Evolutionary conservation across 371 early-diverging fungal species (phyloP).

Genomic region (Mucor sp.): DNA sequence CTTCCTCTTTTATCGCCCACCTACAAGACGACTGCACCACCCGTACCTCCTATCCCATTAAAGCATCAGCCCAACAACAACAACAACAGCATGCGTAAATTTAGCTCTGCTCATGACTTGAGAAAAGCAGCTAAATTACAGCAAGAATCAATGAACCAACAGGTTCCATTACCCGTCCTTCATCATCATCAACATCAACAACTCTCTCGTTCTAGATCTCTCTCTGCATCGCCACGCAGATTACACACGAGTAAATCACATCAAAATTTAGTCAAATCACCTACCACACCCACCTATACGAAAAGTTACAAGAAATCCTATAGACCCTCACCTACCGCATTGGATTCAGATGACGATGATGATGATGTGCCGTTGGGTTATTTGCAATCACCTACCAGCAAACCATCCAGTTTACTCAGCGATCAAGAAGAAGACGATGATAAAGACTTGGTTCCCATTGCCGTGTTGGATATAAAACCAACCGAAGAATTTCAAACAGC

Average conservation of each 20-base stretch:
- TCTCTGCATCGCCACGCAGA: constrained; percentile 7
- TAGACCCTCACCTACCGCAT: not conserved
- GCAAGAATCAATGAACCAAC: constrained; percentile 21
- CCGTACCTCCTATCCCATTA: constrained; percentile 30
- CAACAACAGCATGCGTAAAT: constrained; percentile 12
- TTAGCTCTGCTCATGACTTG: constrained; percentile 23
- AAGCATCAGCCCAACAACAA: constrained; percentile 11
- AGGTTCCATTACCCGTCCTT: not conserved
- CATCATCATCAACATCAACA: not conserved
- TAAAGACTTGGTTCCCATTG: constrained; percentile 31
- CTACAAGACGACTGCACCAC: constrained; percentile 10
- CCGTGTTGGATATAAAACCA: constrained; percentile 1
- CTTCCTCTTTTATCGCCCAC: constrained; percentile 21
- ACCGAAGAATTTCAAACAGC: constrained; percentile 26
- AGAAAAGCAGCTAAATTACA: constrained; percentile 19
- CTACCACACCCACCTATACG: not conserved
- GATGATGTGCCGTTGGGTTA: constrained; percentile 29
- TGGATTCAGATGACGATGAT: not conserved
- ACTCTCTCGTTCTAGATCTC: constrained; percentile 19
- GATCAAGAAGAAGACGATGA: constrained; percentile 37
- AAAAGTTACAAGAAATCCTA: not conserved
- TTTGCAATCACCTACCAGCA: constrained; percentile 23
- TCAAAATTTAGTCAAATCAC: constrained; percentile 10
- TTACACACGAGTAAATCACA: constrained; percentile 1
- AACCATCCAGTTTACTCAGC: constrained; percentile 25